Percentiles rank a stretch among this genome's conserved stretches.
These are phyloP conservation scores for Apiospora hydei DNA, from an alignment of 2,329 filamentous ascomycete species.

Conservation along the genomic window DNA sequence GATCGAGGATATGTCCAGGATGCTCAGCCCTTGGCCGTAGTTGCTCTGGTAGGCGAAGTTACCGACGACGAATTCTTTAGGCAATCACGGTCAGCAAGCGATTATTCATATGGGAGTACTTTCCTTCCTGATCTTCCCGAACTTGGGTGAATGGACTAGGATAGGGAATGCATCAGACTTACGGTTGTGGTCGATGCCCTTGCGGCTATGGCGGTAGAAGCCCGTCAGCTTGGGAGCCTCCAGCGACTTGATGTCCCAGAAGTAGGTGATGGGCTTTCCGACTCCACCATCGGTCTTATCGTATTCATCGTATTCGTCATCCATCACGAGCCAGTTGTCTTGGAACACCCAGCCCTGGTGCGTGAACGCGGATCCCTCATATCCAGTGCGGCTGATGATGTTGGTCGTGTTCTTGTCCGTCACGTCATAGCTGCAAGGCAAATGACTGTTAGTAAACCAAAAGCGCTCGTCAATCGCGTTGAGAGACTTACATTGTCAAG, in stretches of 20 bases:
- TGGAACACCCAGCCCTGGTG: slow-evolving; percentile 67
- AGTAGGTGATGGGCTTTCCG: slow-evolving; percentile 57
- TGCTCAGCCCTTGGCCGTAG: slow-evolving; percentile 56
- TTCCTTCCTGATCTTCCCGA: neutral
- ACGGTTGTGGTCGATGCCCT: slow-evolving; percentile 56
- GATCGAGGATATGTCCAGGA: slow-evolving; percentile 47
- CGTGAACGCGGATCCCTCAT: slow-evolving; percentile 63
- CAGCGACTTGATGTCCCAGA: slow-evolving; percentile 56
- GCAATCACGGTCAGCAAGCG: neutral
- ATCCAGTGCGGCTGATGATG: slow-evolving; percentile 59
- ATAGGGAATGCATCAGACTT: neutral
- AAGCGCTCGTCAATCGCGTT: neutral
- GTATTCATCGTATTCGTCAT: slow-evolving; percentile 60
- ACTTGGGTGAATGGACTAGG: neutral
- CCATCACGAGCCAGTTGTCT: no score
- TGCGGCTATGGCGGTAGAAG: slow-evolving; percentile 48
- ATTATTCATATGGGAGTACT: no score
- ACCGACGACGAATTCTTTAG: slow-evolving; percentile 49
- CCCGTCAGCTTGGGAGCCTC: slow-evolving; percentile 52
- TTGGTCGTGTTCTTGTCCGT: slow-evolving; percentile 56
- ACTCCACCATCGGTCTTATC: slow-evolving; percentile 48
- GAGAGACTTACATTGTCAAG: slow-evolving; percentile 48
- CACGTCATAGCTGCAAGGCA: slow-evolving; percentile 50
- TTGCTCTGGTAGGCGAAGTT: slow-evolving; percentile 57
- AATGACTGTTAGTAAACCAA: neutral